Percentiles rank a stretch among this genome's conserved stretches.
These are phyloP conservation scores for Crotalaria pallida DNA, from an alignment of 306 rosid species.

Conservation along the genomic window DNA sequence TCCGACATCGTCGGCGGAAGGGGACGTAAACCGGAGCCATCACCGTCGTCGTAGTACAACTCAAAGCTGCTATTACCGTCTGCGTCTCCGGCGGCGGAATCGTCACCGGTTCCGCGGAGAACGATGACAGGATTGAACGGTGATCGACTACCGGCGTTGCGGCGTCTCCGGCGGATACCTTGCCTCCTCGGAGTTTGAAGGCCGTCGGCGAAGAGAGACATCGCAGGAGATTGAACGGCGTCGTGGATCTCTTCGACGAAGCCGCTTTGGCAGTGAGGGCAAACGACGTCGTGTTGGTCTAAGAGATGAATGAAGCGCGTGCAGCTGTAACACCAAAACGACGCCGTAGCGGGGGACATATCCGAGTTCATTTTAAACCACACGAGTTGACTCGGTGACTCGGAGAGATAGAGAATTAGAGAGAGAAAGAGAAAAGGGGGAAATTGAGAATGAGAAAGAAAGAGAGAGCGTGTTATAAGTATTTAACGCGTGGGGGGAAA, in stretches of 20 bases:
- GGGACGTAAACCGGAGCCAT: constrained; percentile 74
- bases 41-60: constrained; percentile 65
- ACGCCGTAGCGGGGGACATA: constrained; percentile 41
- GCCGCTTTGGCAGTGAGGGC: constrained; percentile 75
- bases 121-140: constrained; percentile 82
- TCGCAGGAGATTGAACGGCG: constrained; percentile 34
- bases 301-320: constrained; percentile 47
- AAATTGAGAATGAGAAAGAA: neutral
- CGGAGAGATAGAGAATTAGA: neutral
- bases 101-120: constrained; percentile 53
- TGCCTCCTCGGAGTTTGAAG: constrained; percentile 32
- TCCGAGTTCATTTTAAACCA: constrained; percentile 23
- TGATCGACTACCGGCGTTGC: constrained; percentile 44
- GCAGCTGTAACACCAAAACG: constrained; percentile 92
- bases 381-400: neutral
- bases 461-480: neutral
- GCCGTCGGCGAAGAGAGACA: constrained; percentile 20
- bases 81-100: constrained; percentile 14
- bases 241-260: constrained; percentile 67
- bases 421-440: neutral
- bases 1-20: constrained; percentile 73
- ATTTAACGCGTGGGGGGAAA: neutral
- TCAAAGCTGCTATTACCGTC: constrained; percentile 52
- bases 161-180: constrained; percentile 55
- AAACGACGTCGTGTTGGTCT: constrained; percentile 34